Conservation (phyloP, 768 basidiomycete genomes). For the Sarcomyxa edulis region DNA sequence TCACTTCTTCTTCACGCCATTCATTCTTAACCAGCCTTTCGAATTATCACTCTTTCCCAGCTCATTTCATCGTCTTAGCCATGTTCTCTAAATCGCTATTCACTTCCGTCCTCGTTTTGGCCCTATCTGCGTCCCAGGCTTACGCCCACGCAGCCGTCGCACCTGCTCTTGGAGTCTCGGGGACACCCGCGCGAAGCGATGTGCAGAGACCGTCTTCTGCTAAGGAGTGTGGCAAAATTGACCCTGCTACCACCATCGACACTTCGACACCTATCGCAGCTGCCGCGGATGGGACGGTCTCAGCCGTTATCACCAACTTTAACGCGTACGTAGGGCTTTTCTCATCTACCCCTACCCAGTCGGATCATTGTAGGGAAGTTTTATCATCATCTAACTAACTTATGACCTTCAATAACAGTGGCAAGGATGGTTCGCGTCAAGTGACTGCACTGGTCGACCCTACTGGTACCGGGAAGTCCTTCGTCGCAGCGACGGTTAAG, state of each 20-base stretch:
- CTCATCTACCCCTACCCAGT: slow-evolving; percentile 1
- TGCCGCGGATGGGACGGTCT: slow-evolving; percentile 36
- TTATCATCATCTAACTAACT: background rate
- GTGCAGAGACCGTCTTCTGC: slow-evolving; percentile 26
- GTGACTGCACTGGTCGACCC: slow-evolving; percentile 42
- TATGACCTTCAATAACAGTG: slow-evolving; percentile 18
- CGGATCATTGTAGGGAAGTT: slow-evolving; percentile 6
- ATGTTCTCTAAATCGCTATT: slow-evolving; percentile 26
- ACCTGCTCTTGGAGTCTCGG: slow-evolving; percentile 35
- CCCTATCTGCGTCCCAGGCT: slow-evolving; percentile 28
- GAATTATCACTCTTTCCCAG: too few relatives aligned
- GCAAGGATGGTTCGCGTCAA: slow-evolving; percentile 41
- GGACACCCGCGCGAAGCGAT: slow-evolving; percentile 23
- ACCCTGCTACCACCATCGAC: slow-evolving; percentile 34
- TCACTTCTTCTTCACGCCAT: too few relatives aligned
- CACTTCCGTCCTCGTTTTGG: slow-evolving; percentile 23
- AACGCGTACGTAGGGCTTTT: slow-evolving; percentile 34
- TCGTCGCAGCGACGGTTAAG: slow-evolving; percentile 30
- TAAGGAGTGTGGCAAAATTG: slow-evolving; percentile 36
- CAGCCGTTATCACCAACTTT: slow-evolving; percentile 36
- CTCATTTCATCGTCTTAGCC: too few relatives aligned
- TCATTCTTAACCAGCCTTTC: too few relatives aligned
- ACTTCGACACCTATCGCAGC: slow-evolving; percentile 31
- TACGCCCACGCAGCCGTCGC: slow-evolving; percentile 36
- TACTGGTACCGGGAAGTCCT: slow-evolving; percentile 34